Evolutionary conservation across 176 grass and related monocot species (phyloP), one percentile per base, ranked within the genome.

Genomic region (Aechmea fasciata): DNA sequence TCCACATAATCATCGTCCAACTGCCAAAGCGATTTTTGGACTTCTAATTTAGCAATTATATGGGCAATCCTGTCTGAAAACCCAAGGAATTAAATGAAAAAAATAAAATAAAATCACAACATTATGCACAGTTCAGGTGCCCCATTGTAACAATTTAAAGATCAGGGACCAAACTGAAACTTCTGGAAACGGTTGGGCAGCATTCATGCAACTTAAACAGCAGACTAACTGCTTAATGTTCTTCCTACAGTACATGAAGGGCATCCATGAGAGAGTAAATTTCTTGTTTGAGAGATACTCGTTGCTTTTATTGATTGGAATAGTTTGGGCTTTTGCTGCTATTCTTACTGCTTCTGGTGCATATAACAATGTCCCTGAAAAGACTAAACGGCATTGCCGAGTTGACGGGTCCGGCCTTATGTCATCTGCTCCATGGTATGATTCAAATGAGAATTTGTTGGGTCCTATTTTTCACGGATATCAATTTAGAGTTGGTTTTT

Each of bases 311-410:
- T 93, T 84, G 64, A 90, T 99, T 3, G 81, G 72, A 72, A 76
- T 99, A 65, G 80, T 94, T 66, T 99, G 95, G 95, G 65, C 90
- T 77, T 99, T 94, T 64, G 95, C 95, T 50, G 90, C 90, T 78
- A 86, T 99, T 84, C 87, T 99, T 70, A 99, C 95, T 64, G 87
- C 78, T 81, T 86, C 82, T 77, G 95, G 95, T 70, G 90, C 95
- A 82, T 99, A 99, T 70, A 88, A 99, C 66, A 69, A 78, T 80
- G 95, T 77, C 65, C 73, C 90, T 28, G 83, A 74, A 64, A 94
- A 88, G 78, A 92, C 82, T 3, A 79, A 99, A 71, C 77, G 79
- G 71, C 84, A 99, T 78, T 99, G 95, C 67, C 89, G 95, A 26
- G 94, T 90, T 4, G 95, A 99, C 66, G 84, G 28, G 10, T 86